Percentiles rank a stretch among this genome's conserved stretches.
These are phyloP conservation scores for Pezicula neosporulosa DNA, from an alignment of 2,329 filamentous ascomycete genomes.

Conservation along the genomic window DNA sequence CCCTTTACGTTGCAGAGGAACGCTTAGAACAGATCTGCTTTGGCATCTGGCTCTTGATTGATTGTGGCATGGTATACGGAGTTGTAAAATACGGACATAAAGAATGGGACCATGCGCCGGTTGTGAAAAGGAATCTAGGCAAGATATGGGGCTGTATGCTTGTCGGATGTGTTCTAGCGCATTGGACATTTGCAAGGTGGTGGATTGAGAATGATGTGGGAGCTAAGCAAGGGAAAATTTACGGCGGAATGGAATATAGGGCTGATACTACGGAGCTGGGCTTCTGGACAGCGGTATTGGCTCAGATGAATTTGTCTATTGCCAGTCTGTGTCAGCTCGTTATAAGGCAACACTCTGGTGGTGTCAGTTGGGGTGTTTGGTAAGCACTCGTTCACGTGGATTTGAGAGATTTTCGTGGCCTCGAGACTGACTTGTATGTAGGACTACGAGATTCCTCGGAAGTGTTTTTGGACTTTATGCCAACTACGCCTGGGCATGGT, in stretches of 20 bases:
- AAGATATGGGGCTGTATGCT: conserved; percentile 33
- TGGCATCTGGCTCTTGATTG: conserved; percentile 44
- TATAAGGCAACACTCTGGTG: conserved; percentile 43
- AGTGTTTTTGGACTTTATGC: conserved; percentile 38
- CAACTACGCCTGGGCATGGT: conserved; percentile 40
- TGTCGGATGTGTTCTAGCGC: conserved; percentile 32
- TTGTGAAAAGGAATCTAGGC: conserved; percentile 38
- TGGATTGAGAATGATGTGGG: conserved; percentile 46
- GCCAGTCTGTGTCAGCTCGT: conserved; percentile 41
- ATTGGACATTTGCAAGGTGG: conserved; percentile 43
- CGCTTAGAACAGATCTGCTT: conserved; percentile 42
- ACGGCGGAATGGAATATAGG: conserved; percentile 34
- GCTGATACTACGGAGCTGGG: conserved; percentile 43
- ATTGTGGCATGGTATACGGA: conserved; percentile 43
- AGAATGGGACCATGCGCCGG: conserved; percentile 39
- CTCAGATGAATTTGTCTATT: conserved; percentile 41
- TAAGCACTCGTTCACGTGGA: too few relatives aligned
- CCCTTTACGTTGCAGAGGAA: conserved; percentile 41
- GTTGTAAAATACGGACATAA: conserved; percentile 39
- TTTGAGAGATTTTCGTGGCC: too few relatives aligned
- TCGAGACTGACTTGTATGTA: too few relatives aligned
- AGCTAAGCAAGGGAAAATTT: conserved; percentile 31
- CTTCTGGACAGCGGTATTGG: conserved; percentile 13
- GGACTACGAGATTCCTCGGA: conserved; percentile 37
- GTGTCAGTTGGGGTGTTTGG: conserved; percentile 45